These are phyloP conservation scores for Pestalotiopsis sp. DNA, from an alignment of 2,329 filamentous ascomycete genomes.

Conservation along the genomic window DNA sequence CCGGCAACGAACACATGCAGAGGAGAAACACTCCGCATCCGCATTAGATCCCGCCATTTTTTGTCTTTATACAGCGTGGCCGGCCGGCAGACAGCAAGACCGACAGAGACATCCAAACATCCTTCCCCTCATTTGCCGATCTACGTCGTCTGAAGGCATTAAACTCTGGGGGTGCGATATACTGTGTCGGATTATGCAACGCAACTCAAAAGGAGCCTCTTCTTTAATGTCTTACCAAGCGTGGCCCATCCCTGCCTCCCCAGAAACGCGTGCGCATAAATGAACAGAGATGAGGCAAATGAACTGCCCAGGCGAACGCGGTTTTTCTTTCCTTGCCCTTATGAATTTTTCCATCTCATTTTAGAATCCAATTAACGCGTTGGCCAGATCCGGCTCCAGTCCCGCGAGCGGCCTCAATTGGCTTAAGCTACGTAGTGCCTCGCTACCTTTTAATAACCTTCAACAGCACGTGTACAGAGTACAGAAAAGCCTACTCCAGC, in stretches of 20 bases:
- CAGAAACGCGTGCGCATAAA: background rate
- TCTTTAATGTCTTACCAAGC: background rate
- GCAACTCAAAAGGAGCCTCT: background rate
- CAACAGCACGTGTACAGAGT: background rate
- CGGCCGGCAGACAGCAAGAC: no score
- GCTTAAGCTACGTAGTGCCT: background rate
- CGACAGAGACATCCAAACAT: no score
- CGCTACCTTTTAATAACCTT: background rate
- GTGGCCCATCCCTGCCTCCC: background rate
- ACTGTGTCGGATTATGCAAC: background rate
- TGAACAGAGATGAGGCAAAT: background rate
- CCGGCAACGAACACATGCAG: background rate
- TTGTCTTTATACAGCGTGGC: no score
- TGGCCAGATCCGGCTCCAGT: background rate
- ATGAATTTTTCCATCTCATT: background rate
- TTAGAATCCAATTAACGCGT: background rate
- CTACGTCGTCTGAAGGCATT: no score
- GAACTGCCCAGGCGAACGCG: background rate
- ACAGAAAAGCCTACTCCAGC: background rate
- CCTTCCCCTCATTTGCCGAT: no score
- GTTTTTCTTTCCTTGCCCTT: background rate
- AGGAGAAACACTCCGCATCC: background rate
- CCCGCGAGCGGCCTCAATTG: background rate
- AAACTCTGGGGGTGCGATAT: background rate
- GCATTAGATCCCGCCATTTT: background rate